Evolutionary conservation across 2,329 filamentous ascomycete genomes (phyloP), one percentile per base, ranked within the genome.

Genomic region (Albifimbria verrucaria): DNA sequence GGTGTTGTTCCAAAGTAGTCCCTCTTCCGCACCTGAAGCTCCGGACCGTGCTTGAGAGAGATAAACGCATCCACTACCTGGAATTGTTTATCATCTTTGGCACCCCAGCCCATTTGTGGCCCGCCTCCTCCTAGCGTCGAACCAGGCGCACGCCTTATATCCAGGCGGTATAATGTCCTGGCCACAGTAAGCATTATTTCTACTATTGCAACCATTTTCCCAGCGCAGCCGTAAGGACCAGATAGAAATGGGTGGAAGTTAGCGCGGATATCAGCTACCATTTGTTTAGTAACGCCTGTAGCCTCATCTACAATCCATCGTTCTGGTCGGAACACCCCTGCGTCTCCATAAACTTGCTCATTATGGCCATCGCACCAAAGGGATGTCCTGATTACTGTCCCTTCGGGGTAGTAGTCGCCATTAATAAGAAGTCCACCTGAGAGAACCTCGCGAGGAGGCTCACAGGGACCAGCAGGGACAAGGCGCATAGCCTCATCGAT

Each of bases 251-350:
- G 46, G 25, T 48, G 24, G 21, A 48, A 48, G 12, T 21, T 26
- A n/a, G 46, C 26, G 17, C 25, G 18, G 15, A 28, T 25, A 17
- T n/a, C 26, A 12, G 24, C 25, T 15, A 48, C n/a, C 5, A 18
- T 10, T 9, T 48, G 25, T 22, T 48, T 32, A 20, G 11, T 48
- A 10, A 21, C 18, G 18, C 24, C 46, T 4, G 25, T 9, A 7
- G 10, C 25, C 18, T 48, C 46, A 21, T 48, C 25, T 26, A 48
- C 24, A 18, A 48, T 48, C 46, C 46, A 48, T 6, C 46, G 24
- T 26, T 48, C 46, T 4, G 46, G 46, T 3, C 46, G 25, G 25
- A 32, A 48, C 17, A 36, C 46, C 10, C 25, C 46, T 10, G 46
- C 15, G n/a, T 48, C 46, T 2, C 25, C 25, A 17, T 32, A 48